Evolutionary conservation across 2,329 filamentous ascomycete genomes (phyloP), one percentile per base, ranked within the genome.

Genomic region (Blumeriella jaapii): DNA sequence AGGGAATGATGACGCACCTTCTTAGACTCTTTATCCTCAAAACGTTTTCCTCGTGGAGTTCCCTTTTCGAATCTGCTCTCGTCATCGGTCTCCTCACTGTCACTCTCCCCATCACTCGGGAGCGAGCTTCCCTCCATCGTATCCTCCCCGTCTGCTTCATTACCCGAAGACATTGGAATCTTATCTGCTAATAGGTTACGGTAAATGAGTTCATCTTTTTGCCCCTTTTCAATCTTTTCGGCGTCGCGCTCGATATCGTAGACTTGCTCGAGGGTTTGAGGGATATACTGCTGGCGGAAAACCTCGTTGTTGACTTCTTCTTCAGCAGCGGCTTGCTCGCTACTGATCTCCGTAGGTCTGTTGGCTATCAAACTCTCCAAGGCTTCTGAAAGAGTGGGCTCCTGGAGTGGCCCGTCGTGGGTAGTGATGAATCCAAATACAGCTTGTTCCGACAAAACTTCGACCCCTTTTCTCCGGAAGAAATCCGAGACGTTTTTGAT

Each of bases 401-500:
- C 67, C 31, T 80, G 72, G 0, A 71, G 63, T 6, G 68, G 64
- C 0, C 75, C 79, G 7, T 75, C 64, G 0, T 68, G 55, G 0
- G 67, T 61, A 0, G 77, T 84, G 53, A 96, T 76, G 59, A 94
- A 96, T 47, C 78, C 72, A 61, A 93, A 98, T 8, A 86, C 67
- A n/a, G 70, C 64, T 19, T 81, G 74, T 58, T 96, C 89, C 1
- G 78, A 63, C 3, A 98, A 67, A 0, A 75, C 80, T 42, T 93
- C 77, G 2, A 96, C 85, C 25, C 80, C 81, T 57, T 94, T 80
- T 13, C 82, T 72, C 18, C 77, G 69, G 72, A 96, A 98, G 61
- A 93, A 98, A 58, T 93, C 85, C 14, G 77, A 81, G 1, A 93
- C 76, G 55, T 98, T 98, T 68, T 95, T 96, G 60, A 98, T 86